Evolutionary conservation across 371 early-diverging fungal genomes (phyloP), one percentile per base, ranked within the genome.

Genomic region (Coemansia sp.): DNA sequence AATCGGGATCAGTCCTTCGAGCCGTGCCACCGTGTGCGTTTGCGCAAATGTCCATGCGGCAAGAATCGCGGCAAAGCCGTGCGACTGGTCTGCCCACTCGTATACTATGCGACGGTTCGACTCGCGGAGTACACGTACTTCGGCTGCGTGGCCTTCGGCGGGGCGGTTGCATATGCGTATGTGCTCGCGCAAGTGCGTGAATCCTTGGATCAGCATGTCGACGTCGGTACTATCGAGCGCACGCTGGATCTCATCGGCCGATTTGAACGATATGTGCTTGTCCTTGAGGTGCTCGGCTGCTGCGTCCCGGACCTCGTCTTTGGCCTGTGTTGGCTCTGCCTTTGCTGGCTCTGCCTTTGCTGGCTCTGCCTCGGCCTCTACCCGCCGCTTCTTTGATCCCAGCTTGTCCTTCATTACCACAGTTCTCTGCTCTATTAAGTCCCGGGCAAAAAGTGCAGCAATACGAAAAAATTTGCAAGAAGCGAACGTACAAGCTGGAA

Each of bases 141-240:
- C 67, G 3, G 48, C 52, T 16, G 62, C 50, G 1, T 33, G 12
- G 50, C 64, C 18, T 28, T 23, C 66, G 2, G 26, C n/a, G 7
- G 25, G n/a, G 5, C 59, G 53, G 50, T 63, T 78, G 57, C 78
- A 78, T n/a, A 73, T 62, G 42, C 59, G 62, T 11, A 78, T 50
- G 20, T 78, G 78, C 67, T 78, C 78, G 26, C 75, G 69, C 9
- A 75, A 47, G 33, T 78, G 78, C 60, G 56, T 74, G 50, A 74
- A 59, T 14, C 78, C 78, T 69, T 78, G 78, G 16, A 78, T 65
- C 14, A 78, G 59, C 53, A 78, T 66, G 50, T 78, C 78, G 5
- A 55, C 54, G 53, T 75, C 72, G 16, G 42, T 33, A n/a, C 69
- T 63, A 66, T 59, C 40, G 23, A 78, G 26, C 0, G 78, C 75